Base-by-base conservation (phyloP, 2,329 filamentous ascomycete species). In the Talaromyces sp. region DNA sequence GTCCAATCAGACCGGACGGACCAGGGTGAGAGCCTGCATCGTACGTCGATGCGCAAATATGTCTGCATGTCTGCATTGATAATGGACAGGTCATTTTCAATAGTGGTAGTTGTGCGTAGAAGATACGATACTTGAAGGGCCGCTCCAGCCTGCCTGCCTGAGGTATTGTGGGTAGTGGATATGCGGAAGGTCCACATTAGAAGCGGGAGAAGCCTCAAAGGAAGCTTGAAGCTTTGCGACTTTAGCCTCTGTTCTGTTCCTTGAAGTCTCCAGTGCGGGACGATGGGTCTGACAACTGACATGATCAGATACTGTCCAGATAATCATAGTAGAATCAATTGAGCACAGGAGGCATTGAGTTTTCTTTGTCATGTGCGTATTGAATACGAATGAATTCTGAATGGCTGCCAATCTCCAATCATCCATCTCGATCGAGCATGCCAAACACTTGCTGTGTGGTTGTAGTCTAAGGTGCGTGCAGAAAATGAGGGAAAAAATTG, bases 121-220 rank as follows among this genome's bases (percentile, higher is more conserved):
- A 25, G n/a, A 19, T 45, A 19, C 39, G 13, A 17, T 31, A 31
- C 27, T 31, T 31, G 27, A 31, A 31, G 27, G 27, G 27, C 27
- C 27, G 27, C 27, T 31, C 7, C 27, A 31, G 27, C 39, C 11
- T 41, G 27, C 39, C 11, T 41, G 13, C 39, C 17, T 49, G 22
- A 17, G 22, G 22, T 50, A 3, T 2, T 17, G 47, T 15, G 47
- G 22, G 25, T 31, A 31, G 52, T 56, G 52, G 52, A 56, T 50
- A 54, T 43, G 45, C 43, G 60, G 60, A 41, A 64, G 65, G 62
- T 65, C 65, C 65, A 67, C 65, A 61, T 56, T 67, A 50, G 65
- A 67, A 67, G 65, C 65, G 65, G 65, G 65, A 67, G 65, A 67
- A 67, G 65, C 65, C 62, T 61, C 33, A n/a, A 67, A 25, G 22